Conservation (phyloP, 1,139 yeast species). For the Pichia inconspicua region DNA sequence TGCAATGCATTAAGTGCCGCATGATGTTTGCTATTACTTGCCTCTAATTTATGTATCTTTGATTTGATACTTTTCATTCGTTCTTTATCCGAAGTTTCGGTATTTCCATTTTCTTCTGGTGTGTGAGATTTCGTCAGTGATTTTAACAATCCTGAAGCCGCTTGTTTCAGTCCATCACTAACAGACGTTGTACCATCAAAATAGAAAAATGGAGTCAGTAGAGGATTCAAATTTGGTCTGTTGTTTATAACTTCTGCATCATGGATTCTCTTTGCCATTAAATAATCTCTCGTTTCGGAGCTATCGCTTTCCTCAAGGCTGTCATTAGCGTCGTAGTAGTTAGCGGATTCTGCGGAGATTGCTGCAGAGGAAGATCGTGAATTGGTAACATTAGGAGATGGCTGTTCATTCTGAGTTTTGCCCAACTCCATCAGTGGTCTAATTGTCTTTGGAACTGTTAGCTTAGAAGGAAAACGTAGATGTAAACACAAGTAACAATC, state of each 20-base stretch:
- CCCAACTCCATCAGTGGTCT: background rate
- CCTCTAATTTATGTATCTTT: constrained; percentile 5
- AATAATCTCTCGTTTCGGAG: constrained; percentile 3
- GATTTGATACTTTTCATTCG: constrained; percentile 7
- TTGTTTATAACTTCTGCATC: constrained; percentile 11
- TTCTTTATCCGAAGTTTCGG: constrained; percentile 6
- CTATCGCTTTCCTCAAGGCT: constrained; percentile 2
- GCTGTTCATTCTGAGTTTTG: background rate
- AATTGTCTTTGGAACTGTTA: background rate
- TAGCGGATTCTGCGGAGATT: background rate
- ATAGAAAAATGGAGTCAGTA: constrained; percentile 12
- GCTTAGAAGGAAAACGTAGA: background rate
- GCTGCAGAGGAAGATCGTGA: background rate
- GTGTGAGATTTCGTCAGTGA: background rate
- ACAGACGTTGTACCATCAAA: constrained; percentile 8
- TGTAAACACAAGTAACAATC: too few species aligned
- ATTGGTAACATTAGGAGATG: background rate
- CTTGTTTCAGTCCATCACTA: constrained; percentile 1
- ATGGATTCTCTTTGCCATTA: constrained; percentile 11
- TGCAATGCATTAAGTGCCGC: background rate
- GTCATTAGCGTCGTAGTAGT: background rate
- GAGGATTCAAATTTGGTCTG: constrained; percentile 9
- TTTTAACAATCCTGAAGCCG: background rate
- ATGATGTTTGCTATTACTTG: background rate
- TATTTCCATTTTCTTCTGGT: constrained; percentile 8